Conservation (phyloP, 2,329 filamentous ascomycete genomes). For the Pezicula carpinea region DNA sequence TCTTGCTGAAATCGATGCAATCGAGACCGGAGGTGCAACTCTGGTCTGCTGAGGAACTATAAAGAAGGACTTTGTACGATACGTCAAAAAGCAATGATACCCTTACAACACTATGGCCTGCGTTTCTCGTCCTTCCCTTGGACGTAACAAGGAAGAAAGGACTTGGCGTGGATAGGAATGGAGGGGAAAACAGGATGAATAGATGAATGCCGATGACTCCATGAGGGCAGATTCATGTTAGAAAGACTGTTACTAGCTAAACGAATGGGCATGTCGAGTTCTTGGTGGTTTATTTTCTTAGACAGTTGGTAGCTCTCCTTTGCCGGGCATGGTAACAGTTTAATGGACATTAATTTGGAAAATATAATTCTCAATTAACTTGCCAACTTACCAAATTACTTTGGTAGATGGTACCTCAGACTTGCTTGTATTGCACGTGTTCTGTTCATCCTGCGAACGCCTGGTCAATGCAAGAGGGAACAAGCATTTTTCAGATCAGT, state of each 20-base stretch:
- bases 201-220: not conserved
- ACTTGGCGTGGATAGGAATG: not conserved
- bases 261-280: not conserved
- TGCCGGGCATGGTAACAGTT: not conserved
- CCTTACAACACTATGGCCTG: slow-evolving; percentile 8
- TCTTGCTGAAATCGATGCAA: slow-evolving; percentile 84
- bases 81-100: slow-evolving; percentile 13
- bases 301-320: not conserved
- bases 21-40: slow-evolving; percentile 88
- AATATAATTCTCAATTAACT: too few species aligned
- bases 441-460: too few species aligned
- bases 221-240: not conserved
- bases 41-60: slow-evolving; percentile 34
- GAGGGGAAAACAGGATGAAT: not conserved
- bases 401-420: too few species aligned
- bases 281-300: not conserved
- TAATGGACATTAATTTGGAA: too few species aligned
- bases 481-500: too few species aligned
- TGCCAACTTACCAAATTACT: too few species aligned
- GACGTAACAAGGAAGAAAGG: not conserved
- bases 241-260: not conserved
- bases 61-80: slow-evolving; percentile 1
- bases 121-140: slow-evolving; percentile 3
- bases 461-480: too few species aligned
- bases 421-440: too few species aligned